A percentile compares a stretch with the other conserved stretches of the same genome.
Conservation (phyloP, 805 yeast species). For the Tetrapisispora iriomotensis region DNA sequence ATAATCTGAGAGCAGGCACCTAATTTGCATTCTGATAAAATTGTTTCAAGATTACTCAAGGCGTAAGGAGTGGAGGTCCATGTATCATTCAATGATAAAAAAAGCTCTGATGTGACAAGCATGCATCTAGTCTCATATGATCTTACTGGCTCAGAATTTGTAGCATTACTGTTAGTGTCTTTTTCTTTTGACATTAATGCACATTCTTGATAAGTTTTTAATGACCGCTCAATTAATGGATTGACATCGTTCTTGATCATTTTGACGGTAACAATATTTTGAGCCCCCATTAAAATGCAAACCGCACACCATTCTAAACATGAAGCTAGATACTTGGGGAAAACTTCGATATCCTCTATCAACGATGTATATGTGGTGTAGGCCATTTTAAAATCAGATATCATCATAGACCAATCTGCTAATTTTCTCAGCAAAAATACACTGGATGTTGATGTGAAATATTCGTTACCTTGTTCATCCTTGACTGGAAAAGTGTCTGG, state of each 20-base stretch:
- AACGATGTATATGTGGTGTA: conserved; percentile 74
- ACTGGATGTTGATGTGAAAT: conserved; percentile 50
- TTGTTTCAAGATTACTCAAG: conserved; percentile 36
- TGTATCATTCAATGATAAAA: conserved; percentile 35
- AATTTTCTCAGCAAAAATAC: conserved; percentile 71
- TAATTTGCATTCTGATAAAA: conserved; percentile 36
- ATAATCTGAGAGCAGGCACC: conserved; percentile 41
- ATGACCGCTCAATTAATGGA: conserved; percentile 29
- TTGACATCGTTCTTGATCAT: conserved; percentile 37
- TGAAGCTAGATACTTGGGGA: conserved; percentile 45
- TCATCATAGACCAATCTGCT: conserved; percentile 88
- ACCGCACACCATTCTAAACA: conserved; percentile 82
- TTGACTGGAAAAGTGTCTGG: conserved; percentile 22
- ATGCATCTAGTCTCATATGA: conserved; percentile 62
- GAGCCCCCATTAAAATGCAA: conserved; percentile 53
- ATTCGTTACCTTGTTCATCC: conserved; percentile 45
- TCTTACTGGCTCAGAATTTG: conserved; percentile 33
- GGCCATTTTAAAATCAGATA: conserved; percentile 82
- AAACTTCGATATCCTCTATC: conserved; percentile 61
- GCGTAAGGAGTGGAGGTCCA: conserved; percentile 37
- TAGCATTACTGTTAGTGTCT: conserved; percentile 38
- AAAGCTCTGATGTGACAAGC: conserved; percentile 61
- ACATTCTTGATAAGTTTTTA: conserved; percentile 30
- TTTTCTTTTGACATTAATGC: background rate
- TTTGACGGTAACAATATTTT: conserved; percentile 33